phyloP scores from a whole-genome alignment of 2,329 filamentous ascomycete genomes.

The Stagonosporopsis rhizophila region DNA sequence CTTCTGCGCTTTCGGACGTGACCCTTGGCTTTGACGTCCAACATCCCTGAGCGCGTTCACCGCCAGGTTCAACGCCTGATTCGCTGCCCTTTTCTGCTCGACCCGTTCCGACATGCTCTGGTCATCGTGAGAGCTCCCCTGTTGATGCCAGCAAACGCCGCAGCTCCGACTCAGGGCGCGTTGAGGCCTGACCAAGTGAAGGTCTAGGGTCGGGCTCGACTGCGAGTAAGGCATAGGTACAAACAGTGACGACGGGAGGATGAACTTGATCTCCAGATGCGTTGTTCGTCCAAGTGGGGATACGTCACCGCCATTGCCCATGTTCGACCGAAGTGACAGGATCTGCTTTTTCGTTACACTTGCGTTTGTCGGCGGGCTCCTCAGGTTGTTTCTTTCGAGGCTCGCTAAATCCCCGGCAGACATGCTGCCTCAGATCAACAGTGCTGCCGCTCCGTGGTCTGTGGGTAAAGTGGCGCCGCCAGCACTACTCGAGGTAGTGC shows the following conservation, averaged over 20 bases:
- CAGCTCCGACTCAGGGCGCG: constrained; percentile 39
- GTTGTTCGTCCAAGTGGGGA: constrained; percentile 34
- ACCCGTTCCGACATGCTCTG: constrained; percentile 25
- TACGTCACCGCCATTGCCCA: constrained; percentile 43
- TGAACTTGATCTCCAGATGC: constrained; percentile 28
- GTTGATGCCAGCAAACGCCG: constrained; percentile 33
- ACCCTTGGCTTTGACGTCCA: constrained; percentile 35
- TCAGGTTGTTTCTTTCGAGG: constrained; percentile 37
- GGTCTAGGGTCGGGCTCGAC: constrained; percentile 38
- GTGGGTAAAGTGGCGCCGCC: constrained; percentile 48
- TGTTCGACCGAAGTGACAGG: constrained; percentile 23
- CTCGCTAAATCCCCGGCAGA: constrained; percentile 40
- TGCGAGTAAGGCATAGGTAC: constrained; percentile 32
- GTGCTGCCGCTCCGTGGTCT: constrained; percentile 34
- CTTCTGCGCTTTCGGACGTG: constrained; percentile 42
- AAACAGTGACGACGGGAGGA: constrained; percentile 33
- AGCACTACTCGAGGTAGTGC: constrained; percentile 43
- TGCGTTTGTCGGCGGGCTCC: constrained; percentile 32
- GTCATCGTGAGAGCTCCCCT: constrained; percentile 34
- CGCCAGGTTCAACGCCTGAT: constrained; percentile 41
- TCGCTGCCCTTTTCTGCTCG: constrained; percentile 41
- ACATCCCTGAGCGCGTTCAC: constrained; percentile 50
- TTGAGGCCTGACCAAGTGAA: constrained; percentile 38
- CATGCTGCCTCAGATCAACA: constrained; percentile 43
- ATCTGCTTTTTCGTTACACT: constrained; percentile 41